Conservation (phyloP, 2,329 filamentous ascomycete species). For the Thermomyces lanuginosus region DNA sequence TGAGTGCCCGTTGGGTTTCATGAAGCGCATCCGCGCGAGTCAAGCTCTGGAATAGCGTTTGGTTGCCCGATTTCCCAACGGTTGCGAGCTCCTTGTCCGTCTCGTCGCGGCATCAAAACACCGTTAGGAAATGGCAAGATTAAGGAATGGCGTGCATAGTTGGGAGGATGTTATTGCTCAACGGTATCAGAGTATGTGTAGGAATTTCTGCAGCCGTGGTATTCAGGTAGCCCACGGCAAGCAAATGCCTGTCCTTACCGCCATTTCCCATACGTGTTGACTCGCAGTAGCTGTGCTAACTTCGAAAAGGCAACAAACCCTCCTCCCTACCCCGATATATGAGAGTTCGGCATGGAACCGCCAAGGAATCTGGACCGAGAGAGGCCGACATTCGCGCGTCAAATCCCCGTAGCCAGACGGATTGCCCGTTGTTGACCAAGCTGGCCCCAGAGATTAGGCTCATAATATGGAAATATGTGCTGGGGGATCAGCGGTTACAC, state of each 20-base stretch:
- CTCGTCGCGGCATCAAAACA: no score
- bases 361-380: constrained; percentile 5
- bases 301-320: constrained; percentile 6
- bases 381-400: constrained; percentile 7
- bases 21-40: no score
- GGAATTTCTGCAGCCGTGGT: not conserved
- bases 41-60: no score
- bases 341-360: constrained; percentile 7
- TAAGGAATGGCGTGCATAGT: constrained; percentile 22
- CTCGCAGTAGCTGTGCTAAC: constrained; percentile 1
- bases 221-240: constrained; percentile 1
- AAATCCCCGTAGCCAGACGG: constrained; percentile 9
- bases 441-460: constrained; percentile 22
- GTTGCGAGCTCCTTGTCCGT: no score
- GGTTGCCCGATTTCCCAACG: no score
- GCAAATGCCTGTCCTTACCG: not conserved
- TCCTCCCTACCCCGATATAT: constrained; percentile 6
- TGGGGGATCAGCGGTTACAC: constrained; percentile 18
- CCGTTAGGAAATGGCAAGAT: constrained; percentile 15
- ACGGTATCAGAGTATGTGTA: constrained; percentile 21
- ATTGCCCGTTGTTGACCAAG: constrained; percentile 15
- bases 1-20: no score
- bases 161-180: constrained; percentile 27
- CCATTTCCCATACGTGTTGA: not conserved
- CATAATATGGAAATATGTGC: constrained; percentile 21